phyloP scores from a whole-genome alignment of 1,284 basidiomycete species.

The Apiotrichum mycotoxinovorans region DNA sequence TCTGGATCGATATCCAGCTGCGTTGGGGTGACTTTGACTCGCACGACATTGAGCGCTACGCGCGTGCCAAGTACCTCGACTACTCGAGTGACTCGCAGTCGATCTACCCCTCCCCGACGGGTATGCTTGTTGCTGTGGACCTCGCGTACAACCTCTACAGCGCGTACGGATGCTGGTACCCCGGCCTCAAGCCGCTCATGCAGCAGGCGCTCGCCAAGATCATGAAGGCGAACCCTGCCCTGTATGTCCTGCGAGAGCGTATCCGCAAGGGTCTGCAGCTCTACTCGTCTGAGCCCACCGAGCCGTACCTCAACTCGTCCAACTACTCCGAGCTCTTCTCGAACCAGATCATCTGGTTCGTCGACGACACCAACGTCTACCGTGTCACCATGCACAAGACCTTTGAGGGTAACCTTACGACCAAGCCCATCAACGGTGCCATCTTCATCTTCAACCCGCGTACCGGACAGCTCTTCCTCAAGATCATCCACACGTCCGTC shows the following conservation, averaged over 20 bases:
- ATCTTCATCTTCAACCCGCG: slow-evolving; percentile 99
- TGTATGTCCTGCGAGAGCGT: slow-evolving; percentile 95
- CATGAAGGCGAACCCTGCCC: slow-evolving; percentile 79
- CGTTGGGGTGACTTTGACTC: slow-evolving; percentile 99
- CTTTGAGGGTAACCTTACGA: slow-evolving; percentile 99
- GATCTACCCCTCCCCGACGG: slow-evolving; percentile 96
- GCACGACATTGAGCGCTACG: slow-evolving; percentile 96
- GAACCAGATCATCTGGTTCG: slow-evolving; percentile 99
- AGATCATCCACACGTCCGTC: slow-evolving; percentile 98
- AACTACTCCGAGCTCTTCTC: slow-evolving; percentile 95
- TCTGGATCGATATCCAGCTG: slow-evolving; percentile 97
- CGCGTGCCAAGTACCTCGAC: slow-evolving; percentile 89
- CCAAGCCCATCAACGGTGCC: slow-evolving; percentile 98
- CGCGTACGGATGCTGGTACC: slow-evolving; percentile 99
- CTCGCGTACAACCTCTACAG: slow-evolving; percentile 98
- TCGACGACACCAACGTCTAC: slow-evolving; percentile 99
- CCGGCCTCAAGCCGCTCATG: slow-evolving; percentile 93
- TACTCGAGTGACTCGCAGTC: slow-evolving; percentile 87
- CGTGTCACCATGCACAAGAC: slow-evolving; percentile 99
- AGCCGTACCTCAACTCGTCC: slow-evolving; percentile 88
- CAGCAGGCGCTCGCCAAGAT: slow-evolving; percentile 99
- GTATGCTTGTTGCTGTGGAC: slow-evolving; percentile 96
- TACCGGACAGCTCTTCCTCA: slow-evolving; percentile 96
- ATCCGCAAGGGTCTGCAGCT: slow-evolving; percentile 97
- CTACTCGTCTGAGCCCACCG: slow-evolving; percentile 98